Percentiles rank a stretch among this genome's conserved stretches.
Evolutionary conservation across 148 eudicot species (phyloP).

Genomic region (Heliosperma pusillum): DNA sequence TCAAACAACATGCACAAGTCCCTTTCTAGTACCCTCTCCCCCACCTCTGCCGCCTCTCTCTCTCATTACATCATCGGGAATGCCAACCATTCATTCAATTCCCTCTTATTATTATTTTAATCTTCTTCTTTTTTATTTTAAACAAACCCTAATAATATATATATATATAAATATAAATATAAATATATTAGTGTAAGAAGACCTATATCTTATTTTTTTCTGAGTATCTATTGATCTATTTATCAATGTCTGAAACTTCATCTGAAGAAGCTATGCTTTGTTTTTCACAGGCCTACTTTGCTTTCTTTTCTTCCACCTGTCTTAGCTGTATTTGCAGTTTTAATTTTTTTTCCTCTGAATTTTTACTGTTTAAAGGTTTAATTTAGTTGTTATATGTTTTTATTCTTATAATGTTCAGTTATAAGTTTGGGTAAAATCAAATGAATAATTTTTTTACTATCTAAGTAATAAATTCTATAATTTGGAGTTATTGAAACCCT

Average conservation of each 20-base stretch:
- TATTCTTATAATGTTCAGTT: background rate
- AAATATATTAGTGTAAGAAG: background rate
- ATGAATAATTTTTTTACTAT: background rate
- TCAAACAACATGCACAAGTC: constrained; percentile 75
- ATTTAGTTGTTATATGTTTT: constrained; percentile 4
- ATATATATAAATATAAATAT: no score
- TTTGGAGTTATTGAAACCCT: background rate
- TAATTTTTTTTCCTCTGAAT: background rate
- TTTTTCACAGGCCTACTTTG: constrained; percentile 1
- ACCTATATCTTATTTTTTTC: background rate
- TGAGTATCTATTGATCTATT: constrained; percentile 2
- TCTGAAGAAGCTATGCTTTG: constrained; percentile 15
- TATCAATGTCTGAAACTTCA: constrained; percentile 5
- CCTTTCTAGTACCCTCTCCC: constrained; percentile 52
- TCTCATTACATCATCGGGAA: constrained; percentile 26
- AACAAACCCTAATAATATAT: background rate
- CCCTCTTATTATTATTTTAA: no score
- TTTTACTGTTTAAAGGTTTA: background rate
- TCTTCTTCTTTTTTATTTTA: background rate
- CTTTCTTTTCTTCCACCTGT: constrained; percentile 3
- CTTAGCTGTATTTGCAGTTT: background rate
- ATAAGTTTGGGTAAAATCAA: background rate
- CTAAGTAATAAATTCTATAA: background rate
- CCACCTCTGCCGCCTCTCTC: constrained; percentile 71
- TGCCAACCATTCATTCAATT: constrained; percentile 48